These are phyloP conservation scores for Penicillium waksmanii DNA, from an alignment of 495 filamentous ascomycete genomes.

Conservation along the genomic window DNA sequence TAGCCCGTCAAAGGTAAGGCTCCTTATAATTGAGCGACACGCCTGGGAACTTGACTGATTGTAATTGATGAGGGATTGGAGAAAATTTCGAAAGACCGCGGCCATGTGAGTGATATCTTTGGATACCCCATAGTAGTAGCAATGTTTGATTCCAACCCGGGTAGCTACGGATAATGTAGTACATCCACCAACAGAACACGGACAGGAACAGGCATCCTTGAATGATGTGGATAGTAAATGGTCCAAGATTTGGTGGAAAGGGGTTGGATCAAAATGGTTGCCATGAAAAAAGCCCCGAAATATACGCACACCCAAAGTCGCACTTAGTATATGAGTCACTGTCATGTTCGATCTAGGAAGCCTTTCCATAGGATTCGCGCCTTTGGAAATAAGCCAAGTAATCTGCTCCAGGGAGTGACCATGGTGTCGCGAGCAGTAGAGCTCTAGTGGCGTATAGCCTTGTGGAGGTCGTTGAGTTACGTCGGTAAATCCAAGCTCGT, in stretches of 20 bases:
- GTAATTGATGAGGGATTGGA: background rate
- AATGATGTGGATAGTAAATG: background rate
- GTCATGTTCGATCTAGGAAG: conserved; percentile 6
- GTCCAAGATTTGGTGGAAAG: background rate
- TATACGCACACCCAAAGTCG: background rate
- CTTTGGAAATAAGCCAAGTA: conserved; percentile 12
- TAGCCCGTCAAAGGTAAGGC: conserved; percentile 14
- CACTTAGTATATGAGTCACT: background rate
- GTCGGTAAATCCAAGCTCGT: conserved; percentile 10
- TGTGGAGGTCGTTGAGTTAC: background rate
- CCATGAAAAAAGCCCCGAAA: background rate
- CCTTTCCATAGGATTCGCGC: background rate
- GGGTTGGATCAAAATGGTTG: background rate
- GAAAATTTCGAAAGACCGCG: background rate
- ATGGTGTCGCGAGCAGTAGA: too few relatives aligned
- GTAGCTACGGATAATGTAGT: conserved; percentile 8
- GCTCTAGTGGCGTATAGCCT: background rate
- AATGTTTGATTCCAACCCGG: too few relatives aligned
- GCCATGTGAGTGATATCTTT: background rate
- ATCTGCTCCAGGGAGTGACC: too few relatives aligned
- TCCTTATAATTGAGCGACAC: conserved; percentile 6
- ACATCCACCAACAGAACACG: conserved; percentile 13
- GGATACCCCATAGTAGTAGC: background rate
- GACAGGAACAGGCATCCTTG: conserved; percentile 7
- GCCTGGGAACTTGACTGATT: conserved; percentile 5